Conservation (phyloP, 1,139 yeast species). For the Pichia sorboxylosa region DNA sequence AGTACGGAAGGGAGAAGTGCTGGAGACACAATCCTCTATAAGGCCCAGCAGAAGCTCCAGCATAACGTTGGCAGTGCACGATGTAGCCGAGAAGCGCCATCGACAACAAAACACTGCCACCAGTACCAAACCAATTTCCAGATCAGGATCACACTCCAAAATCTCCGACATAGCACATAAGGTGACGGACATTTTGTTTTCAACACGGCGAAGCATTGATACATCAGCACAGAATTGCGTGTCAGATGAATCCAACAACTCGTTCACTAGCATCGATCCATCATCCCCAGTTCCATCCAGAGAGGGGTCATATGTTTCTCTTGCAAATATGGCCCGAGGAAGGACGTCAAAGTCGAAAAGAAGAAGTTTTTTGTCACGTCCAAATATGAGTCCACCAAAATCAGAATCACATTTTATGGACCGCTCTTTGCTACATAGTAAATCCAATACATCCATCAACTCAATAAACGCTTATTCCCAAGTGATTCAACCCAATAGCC, state of each 20-base stretch:
- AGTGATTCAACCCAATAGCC: not conserved
- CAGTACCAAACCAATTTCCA: too few species aligned
- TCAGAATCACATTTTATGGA: not conserved
- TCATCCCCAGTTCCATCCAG: constrained; percentile 16
- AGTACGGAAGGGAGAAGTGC: too few species aligned
- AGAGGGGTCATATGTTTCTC: constrained; percentile 11
- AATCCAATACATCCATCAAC: constrained; percentile 2
- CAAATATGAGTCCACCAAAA: constrained; percentile 8
- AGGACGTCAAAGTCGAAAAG: constrained; percentile 3
- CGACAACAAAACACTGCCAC: too few species aligned
- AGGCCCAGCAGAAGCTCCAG: constrained; percentile 7
- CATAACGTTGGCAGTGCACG: too few species aligned
- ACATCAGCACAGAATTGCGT: constrained; percentile 1
- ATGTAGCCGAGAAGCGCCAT: too few species aligned
- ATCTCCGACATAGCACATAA: constrained; percentile 20
- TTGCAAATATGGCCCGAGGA: constrained; percentile 7
- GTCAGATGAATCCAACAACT: too few species aligned
- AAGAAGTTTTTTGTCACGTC: constrained; percentile 7
- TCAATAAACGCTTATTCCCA: constrained; percentile 1
- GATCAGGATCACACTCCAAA: constrained; percentile 13
- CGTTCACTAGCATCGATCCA: not conserved
- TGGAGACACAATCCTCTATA: not conserved
- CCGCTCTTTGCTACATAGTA: not conserved
- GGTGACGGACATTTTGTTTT: constrained; percentile 18
- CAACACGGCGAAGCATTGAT: constrained; percentile 14